phyloP scores from a whole-genome alignment of 164 flowering plant genomes.

The Akebia trifoliata region DNA sequence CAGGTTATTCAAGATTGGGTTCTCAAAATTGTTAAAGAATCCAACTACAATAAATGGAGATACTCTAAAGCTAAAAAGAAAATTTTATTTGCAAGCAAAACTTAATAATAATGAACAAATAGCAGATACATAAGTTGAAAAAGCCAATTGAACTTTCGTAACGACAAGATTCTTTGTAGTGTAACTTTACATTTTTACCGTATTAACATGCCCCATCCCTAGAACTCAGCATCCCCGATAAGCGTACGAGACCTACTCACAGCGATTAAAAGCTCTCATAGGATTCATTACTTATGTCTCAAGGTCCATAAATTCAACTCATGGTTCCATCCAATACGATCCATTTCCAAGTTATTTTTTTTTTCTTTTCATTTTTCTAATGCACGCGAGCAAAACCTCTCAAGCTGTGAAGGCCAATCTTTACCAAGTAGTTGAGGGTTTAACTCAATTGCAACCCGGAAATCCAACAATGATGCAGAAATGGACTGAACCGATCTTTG shows the following conservation, averaged over 20 bases:
- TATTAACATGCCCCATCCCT: slow-evolving; percentile 13
- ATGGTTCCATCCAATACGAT: slow-evolving; percentile 15
- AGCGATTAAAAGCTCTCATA: slow-evolving; percentile 22
- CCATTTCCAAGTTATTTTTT: slow-evolving; percentile 23
- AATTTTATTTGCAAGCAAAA: slow-evolving; percentile 19
- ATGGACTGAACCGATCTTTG: slow-evolving; percentile 17
- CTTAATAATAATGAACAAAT: slow-evolving; percentile 10
- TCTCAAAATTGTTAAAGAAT: neutral
- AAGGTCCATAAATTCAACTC: slow-evolving; percentile 3
- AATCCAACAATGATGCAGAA: slow-evolving; percentile 43
- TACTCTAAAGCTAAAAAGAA: slow-evolving; percentile 1
- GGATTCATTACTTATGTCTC: slow-evolving; percentile 17
- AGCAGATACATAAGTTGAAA: slow-evolving; percentile 13
- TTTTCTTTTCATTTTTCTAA: slow-evolving; percentile 24
- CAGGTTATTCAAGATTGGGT: neutral
- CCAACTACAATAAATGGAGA: neutral
- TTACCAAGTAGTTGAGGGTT: slow-evolving; percentile 71
- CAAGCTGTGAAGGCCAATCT: slow-evolving; percentile 72
- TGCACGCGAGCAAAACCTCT: slow-evolving; percentile 43
- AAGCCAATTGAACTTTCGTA: slow-evolving; percentile 11
- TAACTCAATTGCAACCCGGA: slow-evolving; percentile 60
- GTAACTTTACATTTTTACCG: slow-evolving; percentile 13
- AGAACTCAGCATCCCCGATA: slow-evolving; percentile 22
- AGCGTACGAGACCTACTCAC: slow-evolving; percentile 30
- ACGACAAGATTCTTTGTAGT: slow-evolving; percentile 13